Evolutionary conservation across 2,329 filamentous ascomycete genomes (phyloP).

Genomic region (Sclerotinia spermophila): DNA sequence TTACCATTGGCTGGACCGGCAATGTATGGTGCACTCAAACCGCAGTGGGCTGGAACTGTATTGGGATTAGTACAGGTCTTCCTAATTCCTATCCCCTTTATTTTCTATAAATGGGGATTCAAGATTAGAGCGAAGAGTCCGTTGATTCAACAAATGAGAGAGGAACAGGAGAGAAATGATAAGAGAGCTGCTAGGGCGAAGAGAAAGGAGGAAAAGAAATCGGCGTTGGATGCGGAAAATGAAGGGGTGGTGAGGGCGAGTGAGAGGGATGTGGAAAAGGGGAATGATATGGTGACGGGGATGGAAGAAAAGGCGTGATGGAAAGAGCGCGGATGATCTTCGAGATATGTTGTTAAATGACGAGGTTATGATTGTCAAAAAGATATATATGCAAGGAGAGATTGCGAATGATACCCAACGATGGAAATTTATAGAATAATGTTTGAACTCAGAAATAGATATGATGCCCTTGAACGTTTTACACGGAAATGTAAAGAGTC

Average conservation of each 20-base stretch:
- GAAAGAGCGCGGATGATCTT: not conserved
- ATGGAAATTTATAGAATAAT: constrained; percentile 1
- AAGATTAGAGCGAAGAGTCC: constrained; percentile 51
- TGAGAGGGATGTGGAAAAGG: constrained; percentile 16
- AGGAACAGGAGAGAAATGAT: constrained; percentile 34
- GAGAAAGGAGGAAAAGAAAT: constrained; percentile 19
- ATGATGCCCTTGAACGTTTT: not conserved
- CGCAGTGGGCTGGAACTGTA: constrained; percentile 76
- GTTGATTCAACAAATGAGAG: constrained; percentile 40
- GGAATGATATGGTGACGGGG: not conserved
- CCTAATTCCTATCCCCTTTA: constrained; percentile 74
- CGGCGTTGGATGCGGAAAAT: constrained; percentile 18
- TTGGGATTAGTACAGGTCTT: constrained; percentile 69
- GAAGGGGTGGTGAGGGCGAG: not conserved
- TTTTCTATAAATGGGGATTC: constrained; percentile 66
- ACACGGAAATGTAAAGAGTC: not conserved
- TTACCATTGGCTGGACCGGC: constrained; percentile 70
- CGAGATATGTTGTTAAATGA: not conserved
- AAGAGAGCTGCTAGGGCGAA: constrained; percentile 26
- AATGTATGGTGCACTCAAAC: constrained; percentile 66
- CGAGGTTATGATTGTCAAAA: not conserved
- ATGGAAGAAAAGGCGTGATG: constrained; percentile 9
- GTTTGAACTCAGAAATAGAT: not conserved
- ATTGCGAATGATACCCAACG: not conserved
- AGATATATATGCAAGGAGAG: not conserved